Percentiles rank a stretch among this genome's conserved stretches.
Evolutionary conservation across 164 flowering plant species (phyloP).

Genomic region (Saururus chinensis): DNA sequence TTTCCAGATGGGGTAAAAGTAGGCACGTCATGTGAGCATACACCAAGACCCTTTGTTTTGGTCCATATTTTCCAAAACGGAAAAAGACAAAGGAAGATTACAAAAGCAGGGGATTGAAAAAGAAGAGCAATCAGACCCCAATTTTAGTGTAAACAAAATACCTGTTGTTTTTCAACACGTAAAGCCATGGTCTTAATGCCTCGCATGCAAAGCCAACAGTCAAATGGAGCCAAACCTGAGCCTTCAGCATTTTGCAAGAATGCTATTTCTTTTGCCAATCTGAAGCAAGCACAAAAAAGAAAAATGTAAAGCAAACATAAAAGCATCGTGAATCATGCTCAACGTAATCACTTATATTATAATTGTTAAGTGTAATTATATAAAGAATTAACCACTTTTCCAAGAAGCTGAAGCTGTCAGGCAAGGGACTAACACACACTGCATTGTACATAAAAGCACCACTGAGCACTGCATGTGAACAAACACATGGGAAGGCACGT

Average conservation of each 20-base stretch:
- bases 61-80: no score
- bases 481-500: no score
- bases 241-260: slow-evolving; percentile 97
- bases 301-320: background rate
- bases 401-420: background rate
- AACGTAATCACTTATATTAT: no score
- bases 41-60: no score
- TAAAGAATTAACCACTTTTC: background rate
- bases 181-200: slow-evolving; percentile 95
- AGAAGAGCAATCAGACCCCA: no score
- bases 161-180: slow-evolving; percentile 96
- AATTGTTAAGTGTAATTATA: no score
- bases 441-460: no score
- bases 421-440: no score
- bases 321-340: background rate
- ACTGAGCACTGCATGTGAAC: no score
- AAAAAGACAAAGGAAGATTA: no score
- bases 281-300: slow-evolving; percentile 13
- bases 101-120: background rate
- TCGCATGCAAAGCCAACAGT: slow-evolving; percentile 87
- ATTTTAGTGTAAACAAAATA: slow-evolving; percentile 7
- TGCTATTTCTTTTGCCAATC: slow-evolving; percentile 77
- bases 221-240: slow-evolving; percentile 88
- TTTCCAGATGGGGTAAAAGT: background rate
- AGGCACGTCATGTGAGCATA: no score